Base-by-base conservation (phyloP, 2,329 filamentous ascomycete species). In the Penicillium sp. region DNA sequence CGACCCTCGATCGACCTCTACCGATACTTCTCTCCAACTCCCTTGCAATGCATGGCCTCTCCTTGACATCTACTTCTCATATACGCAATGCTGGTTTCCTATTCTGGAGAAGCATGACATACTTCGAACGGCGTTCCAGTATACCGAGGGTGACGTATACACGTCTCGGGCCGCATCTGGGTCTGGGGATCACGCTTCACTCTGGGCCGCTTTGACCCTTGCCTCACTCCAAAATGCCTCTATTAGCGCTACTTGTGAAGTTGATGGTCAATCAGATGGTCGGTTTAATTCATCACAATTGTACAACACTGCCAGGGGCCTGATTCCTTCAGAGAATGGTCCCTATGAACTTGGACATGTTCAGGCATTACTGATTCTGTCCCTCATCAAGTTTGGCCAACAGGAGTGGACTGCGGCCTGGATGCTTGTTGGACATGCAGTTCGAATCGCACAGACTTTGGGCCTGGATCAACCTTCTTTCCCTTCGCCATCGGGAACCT, bases 61-160 rank as follows among this genome's bases (percentile, higher is more conserved):
- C 3, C 67, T 89, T 26, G 83, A 88, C 50, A 74, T 84, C 4
- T 89, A 87, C 58, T 85, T 87, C 44, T 78, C 83, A 1, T 87
- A 86, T 52, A 86, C 82, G 0, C 83, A 89, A 58, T 80, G 77
- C 37, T 90, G 86, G 86, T 73, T 90, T 17, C 86, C 86, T 0
- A 80, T 90, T 17, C 70, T 84, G 8, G 81, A 87, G 48, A 84
- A 81, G 47, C 77, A 83, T 33, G 74, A 76, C 28, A 68, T 86
- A 4, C 67, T 83, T 19, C 74, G 74, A 17, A 79, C 78, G 20
- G 61, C 60, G 10, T 64, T 60, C 25, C 59, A 57, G 21, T 59
- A 63, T 18, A 51, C 54, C 10, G 57, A 63, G 45, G 51, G 55
- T 14, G 54, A 60, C 21, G 51, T 51, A 9, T 48, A 43, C 13